A percentile compares a stretch with the other conserved stretches of the same genome.
Conservation (phyloP, 805 yeast species). For the Komagataella populi region DNA sequence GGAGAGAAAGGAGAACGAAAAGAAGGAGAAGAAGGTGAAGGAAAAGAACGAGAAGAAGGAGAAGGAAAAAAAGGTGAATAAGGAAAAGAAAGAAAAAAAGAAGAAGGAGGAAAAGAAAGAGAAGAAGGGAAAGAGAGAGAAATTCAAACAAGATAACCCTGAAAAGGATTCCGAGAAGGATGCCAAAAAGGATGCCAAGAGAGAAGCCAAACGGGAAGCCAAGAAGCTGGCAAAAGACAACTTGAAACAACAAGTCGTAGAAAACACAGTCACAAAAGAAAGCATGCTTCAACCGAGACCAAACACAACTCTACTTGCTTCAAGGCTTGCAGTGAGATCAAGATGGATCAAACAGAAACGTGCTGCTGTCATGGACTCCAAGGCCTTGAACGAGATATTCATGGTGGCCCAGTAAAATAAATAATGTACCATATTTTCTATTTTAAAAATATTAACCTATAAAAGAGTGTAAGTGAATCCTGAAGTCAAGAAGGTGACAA, state of each 20-base stretch:
- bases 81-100: slow-evolving; percentile 10
- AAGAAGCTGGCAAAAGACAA: slow-evolving; percentile 9
- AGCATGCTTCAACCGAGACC: slow-evolving; percentile 21
- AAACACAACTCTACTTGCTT: slow-evolving; percentile 21
- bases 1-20: slow-evolving; percentile 11
- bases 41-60: too few relatives aligned
- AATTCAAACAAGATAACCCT: slow-evolving; percentile 12
- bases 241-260: slow-evolving; percentile 11
- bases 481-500: slow-evolving; percentile 26
- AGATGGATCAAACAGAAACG: slow-evolving; percentile 83
- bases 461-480: slow-evolving; percentile 26
- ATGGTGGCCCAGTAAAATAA: slow-evolving; percentile 36
- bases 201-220: slow-evolving; percentile 13
- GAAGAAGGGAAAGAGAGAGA: slow-evolving; percentile 13
- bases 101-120: slow-evolving; percentile 16
- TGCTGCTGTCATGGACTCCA: slow-evolving; percentile 81
- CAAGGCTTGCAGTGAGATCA: slow-evolving; percentile 67
- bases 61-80: slow-evolving; percentile 13
- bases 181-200: slow-evolving; percentile 15
- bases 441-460: slow-evolving; percentile 6
- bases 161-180: slow-evolving; percentile 18
- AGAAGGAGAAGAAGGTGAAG: slow-evolving; percentile 11
- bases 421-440: background rate
- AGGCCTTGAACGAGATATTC: slow-evolving; percentile 83
- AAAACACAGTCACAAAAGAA: slow-evolving; percentile 20